Evolutionary conservation across 2,329 filamentous ascomycete species (phyloP).

Genomic region (Colletotrichum cereale): DNA sequence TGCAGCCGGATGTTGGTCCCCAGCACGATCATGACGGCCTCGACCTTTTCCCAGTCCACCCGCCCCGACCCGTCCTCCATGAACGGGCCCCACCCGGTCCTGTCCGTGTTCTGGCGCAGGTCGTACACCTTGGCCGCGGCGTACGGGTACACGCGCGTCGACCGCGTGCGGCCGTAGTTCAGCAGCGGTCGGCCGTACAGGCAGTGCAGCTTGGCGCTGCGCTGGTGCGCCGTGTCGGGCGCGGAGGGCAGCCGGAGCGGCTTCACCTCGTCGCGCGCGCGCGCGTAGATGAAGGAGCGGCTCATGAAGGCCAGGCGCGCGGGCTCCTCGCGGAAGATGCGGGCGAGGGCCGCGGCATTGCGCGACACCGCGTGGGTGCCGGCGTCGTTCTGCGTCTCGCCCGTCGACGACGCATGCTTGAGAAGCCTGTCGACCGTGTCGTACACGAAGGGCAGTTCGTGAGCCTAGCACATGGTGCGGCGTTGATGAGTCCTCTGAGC

Average conservation of each 20-base stretch:
- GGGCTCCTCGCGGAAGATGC: constrained; percentile 58
- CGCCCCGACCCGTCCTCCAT: constrained; percentile 69
- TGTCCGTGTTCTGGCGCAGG: constrained; percentile 73
- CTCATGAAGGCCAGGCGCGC: constrained; percentile 73
- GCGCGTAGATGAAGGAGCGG: constrained; percentile 72
- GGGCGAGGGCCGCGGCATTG: constrained; percentile 59
- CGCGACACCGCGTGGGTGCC: constrained; percentile 59
- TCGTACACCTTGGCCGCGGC: constrained; percentile 81
- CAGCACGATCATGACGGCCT: constrained; percentile 79
- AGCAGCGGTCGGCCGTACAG: constrained; percentile 74
- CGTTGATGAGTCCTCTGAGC: constrained; percentile 1
- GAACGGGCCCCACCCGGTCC: constrained; percentile 79
- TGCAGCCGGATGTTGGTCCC: constrained; percentile 70
- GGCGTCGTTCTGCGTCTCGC: constrained; percentile 47
- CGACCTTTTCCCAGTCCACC: constrained; percentile 85
- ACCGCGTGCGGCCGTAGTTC: constrained; percentile 51
- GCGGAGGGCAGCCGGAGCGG: background rate
- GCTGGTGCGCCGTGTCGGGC: constrained; percentile 65
- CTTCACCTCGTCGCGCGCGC: constrained; percentile 58
- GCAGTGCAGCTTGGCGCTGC: constrained; percentile 78
- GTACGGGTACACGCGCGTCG: constrained; percentile 64
- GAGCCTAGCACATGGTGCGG: constrained; percentile 49
- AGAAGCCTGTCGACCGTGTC: constrained; percentile 60
- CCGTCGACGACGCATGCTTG: constrained; percentile 55
- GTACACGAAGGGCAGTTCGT: constrained; percentile 63